A percentile compares a stretch with the other conserved stretches of the same genome.
phyloP scores from a whole-genome alignment of 148 eudicot species.

The Polygonum aviculare region DNA sequence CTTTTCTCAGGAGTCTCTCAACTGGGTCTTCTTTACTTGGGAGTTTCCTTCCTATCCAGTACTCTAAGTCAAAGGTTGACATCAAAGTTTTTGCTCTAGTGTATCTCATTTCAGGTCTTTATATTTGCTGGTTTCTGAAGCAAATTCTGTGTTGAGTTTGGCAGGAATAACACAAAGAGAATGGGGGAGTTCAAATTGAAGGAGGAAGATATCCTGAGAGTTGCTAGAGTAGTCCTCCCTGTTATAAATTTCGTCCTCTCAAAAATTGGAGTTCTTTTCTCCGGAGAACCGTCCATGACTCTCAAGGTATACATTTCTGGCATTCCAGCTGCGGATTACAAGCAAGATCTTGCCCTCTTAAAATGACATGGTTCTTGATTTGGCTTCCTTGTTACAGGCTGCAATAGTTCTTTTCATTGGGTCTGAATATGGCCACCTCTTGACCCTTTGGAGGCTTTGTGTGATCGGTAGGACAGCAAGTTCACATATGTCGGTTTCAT shows the following conservation, averaged over 20 bases:
- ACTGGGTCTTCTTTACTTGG: slow-evolving; percentile 71
- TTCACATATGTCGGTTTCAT: neutral
- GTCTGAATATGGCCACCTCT: slow-evolving; percentile 78
- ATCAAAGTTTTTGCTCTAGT: neutral
- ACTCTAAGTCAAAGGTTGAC: slow-evolving; percentile 48
- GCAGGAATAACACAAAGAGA: slow-evolving; percentile 28
- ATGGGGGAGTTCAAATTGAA: slow-evolving; percentile 38
- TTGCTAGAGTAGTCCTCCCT: slow-evolving; percentile 60
- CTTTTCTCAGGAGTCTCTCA: slow-evolving; percentile 67
- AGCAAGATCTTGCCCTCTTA: neutral
- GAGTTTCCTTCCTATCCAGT: slow-evolving; percentile 63
- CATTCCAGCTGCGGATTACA: neutral
- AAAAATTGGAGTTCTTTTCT: slow-evolving; percentile 55
- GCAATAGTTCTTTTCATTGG: slow-evolving; percentile 61
- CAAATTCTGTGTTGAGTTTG: slow-evolving; percentile 8
- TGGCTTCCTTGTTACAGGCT: slow-evolving; percentile 33
- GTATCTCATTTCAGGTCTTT: neutral
- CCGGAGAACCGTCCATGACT: slow-evolving; percentile 94
- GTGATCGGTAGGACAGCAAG: slow-evolving; percentile 46
- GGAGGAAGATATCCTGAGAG: slow-evolving; percentile 62
- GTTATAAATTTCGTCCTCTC: slow-evolving; percentile 55
- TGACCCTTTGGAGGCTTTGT: slow-evolving; percentile 70
- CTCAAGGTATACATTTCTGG: slow-evolving; percentile 45
- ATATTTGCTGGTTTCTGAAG: neutral
- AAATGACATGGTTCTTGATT: neutral